Percentiles rank a stretch among this genome's conserved stretches.
Evolutionary conservation across 208 protist species (phyloP).

Genomic region (Trichomonas tenax): DNA sequence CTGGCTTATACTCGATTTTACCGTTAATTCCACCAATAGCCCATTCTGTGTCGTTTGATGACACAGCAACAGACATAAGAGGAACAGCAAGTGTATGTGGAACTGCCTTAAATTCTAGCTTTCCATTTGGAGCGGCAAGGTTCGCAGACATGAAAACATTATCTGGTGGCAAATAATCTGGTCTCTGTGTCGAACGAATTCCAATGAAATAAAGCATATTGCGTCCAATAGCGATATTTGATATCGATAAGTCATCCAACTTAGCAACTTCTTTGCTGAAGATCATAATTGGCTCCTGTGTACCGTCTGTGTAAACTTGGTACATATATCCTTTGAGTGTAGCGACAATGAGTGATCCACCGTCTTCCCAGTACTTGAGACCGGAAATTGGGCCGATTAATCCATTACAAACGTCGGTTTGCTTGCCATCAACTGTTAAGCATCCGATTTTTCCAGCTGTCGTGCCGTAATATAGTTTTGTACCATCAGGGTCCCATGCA

Average conservation of each 20-base stretch:
- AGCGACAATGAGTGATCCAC: background rate
- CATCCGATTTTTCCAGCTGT: background rate
- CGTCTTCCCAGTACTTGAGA: background rate
- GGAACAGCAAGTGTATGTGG: background rate
- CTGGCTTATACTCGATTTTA: background rate
- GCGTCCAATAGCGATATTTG: background rate
- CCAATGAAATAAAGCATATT: background rate
- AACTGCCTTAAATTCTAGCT: background rate
- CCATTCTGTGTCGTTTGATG: background rate
- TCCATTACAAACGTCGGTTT: background rate
- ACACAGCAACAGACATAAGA: background rate
- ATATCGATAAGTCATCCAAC: background rate
- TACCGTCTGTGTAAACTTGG: background rate
- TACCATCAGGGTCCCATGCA: background rate
- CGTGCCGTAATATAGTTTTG: background rate
- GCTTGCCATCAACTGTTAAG: background rate
- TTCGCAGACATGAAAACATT: background rate
- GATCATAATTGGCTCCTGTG: background rate
- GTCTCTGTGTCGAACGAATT: background rate
- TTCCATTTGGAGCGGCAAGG: background rate
- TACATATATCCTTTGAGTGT: background rate
- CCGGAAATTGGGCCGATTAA: background rate
- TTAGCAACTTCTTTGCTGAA: background rate
- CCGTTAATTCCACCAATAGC: background rate
- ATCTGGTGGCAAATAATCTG: background rate